phyloP scores from a whole-genome alignment of 192 early-diverging fungal species.

The Pilaira anomala region DNA sequence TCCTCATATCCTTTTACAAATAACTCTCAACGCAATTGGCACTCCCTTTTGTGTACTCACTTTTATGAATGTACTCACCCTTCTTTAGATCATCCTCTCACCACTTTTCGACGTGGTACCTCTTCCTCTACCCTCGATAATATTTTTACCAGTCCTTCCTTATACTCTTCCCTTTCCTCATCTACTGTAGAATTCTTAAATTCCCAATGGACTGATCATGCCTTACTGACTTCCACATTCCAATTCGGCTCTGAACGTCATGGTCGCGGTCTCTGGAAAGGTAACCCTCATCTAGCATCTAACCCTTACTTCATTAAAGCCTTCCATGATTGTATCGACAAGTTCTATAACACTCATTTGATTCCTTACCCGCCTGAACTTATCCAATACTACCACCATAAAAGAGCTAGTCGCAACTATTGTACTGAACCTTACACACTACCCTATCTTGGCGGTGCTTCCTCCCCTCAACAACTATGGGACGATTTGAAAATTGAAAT shows the following conservation, averaged over 20 bases:
- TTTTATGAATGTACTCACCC: too few species aligned
- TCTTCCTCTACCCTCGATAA: neutral
- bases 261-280: neutral
- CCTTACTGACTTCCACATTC: neutral
- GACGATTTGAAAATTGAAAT: too few species aligned
- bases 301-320: neutral
- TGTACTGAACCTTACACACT: neutral
- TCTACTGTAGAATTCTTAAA: neutral
- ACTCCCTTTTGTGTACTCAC: too few species aligned
- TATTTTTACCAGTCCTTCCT: neutral
- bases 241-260: neutral
- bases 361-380: too few species aligned
- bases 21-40: too few species aligned
- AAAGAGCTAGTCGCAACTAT: neutral
- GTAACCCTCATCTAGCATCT: neutral
- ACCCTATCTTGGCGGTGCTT: too few species aligned
- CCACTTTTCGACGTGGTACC: neutral
- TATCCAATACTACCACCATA: neutral
- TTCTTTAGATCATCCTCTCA: neutral
- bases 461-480: neutral
- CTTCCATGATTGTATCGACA: too few species aligned
- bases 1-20: too few species aligned
- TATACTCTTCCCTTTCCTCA: neutral
- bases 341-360: too few species aligned
- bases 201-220: neutral